Conservation (phyloP, 495 filamentous ascomycete genomes). For the Podospora pseudocomata region DNA sequence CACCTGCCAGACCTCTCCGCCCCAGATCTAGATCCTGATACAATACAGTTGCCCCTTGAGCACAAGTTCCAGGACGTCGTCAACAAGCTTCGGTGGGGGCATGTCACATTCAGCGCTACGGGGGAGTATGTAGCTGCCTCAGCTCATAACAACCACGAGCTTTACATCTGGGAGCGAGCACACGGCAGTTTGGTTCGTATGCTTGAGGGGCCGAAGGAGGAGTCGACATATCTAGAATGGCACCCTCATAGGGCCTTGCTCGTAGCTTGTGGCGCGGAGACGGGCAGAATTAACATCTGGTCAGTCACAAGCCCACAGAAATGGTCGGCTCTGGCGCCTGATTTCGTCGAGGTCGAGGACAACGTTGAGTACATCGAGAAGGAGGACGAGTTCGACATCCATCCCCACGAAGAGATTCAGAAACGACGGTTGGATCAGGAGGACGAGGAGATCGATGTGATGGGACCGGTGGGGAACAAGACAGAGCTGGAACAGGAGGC, state of each 20-base stretch:
- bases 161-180: slow-evolving; percentile 96
- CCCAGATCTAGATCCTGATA: slow-evolving; percentile 58
- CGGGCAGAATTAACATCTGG: slow-evolving; percentile 88
- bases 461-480: slow-evolving; percentile 62
- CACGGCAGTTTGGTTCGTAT: slow-evolving; percentile 95
- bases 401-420: slow-evolving; percentile 90
- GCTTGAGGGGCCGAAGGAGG: slow-evolving; percentile 90
- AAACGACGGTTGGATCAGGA: slow-evolving; percentile 85
- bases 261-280: slow-evolving; percentile 84
- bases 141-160: slow-evolving; percentile 94
- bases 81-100: slow-evolving; percentile 90
- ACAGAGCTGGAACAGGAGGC: slow-evolving; percentile 57
- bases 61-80: slow-evolving; percentile 99
- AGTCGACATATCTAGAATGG: slow-evolving; percentile 94
- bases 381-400: slow-evolving; percentile 98
- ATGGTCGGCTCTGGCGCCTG: slow-evolving; percentile 94
- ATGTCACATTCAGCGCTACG: slow-evolving; percentile 86
- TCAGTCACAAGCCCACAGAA: slow-evolving; percentile 86
- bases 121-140: slow-evolving; percentile 91
- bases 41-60: slow-evolving; percentile 83
- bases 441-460: slow-evolving; percentile 79
- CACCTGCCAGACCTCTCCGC: slow-evolving; percentile 53
- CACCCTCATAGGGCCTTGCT: slow-evolving; percentile 86
- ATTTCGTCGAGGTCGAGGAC: slow-evolving; percentile 97
- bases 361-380: slow-evolving; percentile 93